Evolutionary conservation across 106 monocot species (phyloP).

Genomic region (Agapanthus africanus): DNA sequence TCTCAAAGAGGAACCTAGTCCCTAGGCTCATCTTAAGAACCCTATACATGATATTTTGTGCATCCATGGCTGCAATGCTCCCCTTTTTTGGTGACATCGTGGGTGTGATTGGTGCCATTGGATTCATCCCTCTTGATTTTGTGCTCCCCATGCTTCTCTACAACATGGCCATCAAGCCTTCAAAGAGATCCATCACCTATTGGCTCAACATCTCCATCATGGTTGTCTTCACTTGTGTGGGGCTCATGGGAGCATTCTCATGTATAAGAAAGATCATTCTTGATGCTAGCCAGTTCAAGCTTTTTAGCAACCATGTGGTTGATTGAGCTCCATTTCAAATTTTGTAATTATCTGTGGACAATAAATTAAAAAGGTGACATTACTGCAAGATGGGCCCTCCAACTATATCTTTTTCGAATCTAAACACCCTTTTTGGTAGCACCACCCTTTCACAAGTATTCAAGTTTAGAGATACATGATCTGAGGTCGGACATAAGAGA

Average conservation of each 20-base stretch:
- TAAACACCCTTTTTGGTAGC: no score
- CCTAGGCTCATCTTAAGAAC: conserved; percentile 51
- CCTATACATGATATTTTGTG: conserved; percentile 60
- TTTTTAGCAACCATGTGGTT: conserved; percentile 65
- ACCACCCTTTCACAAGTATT: no score
- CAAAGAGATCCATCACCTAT: conserved; percentile 17
- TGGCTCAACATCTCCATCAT: conserved; percentile 47
- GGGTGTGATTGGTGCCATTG: conserved; percentile 56
- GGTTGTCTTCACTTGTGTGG: conserved; percentile 57
- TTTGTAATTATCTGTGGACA: no score
- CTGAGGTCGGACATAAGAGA: no score
- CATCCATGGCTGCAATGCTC: conserved; percentile 68
- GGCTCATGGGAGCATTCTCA: conserved; percentile 62
- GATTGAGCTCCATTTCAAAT: conserved; percentile 15
- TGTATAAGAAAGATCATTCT: conserved; percentile 58
- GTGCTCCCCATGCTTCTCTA: conserved; percentile 71
- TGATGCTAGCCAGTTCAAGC: conserved; percentile 65
- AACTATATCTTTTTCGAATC: no score
- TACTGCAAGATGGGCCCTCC: no score
- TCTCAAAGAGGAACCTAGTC: conserved; percentile 53
- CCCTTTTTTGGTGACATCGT: conserved; percentile 84
- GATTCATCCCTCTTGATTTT: conserved; percentile 90
- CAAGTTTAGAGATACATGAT: no score
- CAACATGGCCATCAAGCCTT: conserved; percentile 50
- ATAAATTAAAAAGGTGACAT: no score